Evolutionary conservation across 495 filamentous ascomycete species (phyloP), one percentile per base, ranked within the genome.

Genomic region (Thermochaetoides thermophila): DNA sequence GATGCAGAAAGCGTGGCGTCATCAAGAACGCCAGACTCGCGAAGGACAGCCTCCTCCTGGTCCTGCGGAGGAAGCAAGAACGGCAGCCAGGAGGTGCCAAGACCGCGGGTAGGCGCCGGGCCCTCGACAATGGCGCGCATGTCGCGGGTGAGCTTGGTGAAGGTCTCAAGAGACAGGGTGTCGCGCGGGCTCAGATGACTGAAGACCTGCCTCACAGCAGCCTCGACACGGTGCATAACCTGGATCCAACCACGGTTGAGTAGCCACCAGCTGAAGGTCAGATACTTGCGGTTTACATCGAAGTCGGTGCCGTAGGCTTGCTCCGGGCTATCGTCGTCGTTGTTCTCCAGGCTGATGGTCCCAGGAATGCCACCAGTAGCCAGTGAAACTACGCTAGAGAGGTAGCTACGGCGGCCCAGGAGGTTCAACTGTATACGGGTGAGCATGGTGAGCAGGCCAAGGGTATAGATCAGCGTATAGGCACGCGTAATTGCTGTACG

Each of bases 241-340:
- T 78, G 66, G 38, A 74, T 76, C 77, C 84, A 94, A 35, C 89
- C 89, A 23, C 76, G 73, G 58, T 96, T 84, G 26, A 99, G 66
- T 15, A 99, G 61, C 89, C 89, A 96, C 91, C 91, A 99, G 49
- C 81, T 87, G 55, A 96, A 93, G 32, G 84, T 84, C 22, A 99
- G 69, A 50, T 95, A 99, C 42, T 78, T 77, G 38, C 84, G 66
- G 56, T 97, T 96, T 23, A 85, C 89, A 44, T 92, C 84, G 42
- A 89, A 89, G 53, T 96, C 89, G 45, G 77, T 81, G 4, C 84
- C 83, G 51, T 91, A 81, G 5, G 78, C 73, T 41, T 81, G 76
- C 23, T 80, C 79, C 8, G 71, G 60, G 41, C 78, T 73, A 40
- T 80, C 82, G 49, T 91, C 83, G 44, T 91, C 84, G 46, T 83